These are phyloP conservation scores for Hericium erinaceus DNA, from an alignment of 768 basidiomycete genomes.

Conservation along the genomic window DNA sequence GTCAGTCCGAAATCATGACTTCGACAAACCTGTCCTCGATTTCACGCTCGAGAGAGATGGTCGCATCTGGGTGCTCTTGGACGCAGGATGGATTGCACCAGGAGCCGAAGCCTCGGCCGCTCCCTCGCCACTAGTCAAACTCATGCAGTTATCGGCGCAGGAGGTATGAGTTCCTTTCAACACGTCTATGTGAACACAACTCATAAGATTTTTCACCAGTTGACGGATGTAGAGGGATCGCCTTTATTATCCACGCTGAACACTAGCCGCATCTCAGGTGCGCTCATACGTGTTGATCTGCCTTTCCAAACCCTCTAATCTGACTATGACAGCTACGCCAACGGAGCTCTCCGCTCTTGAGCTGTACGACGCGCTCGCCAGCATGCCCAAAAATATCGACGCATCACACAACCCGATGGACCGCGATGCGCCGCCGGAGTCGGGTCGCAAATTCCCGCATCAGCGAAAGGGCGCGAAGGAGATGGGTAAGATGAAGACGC, in stretches of 20 bases:
- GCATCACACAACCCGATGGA: constrained; percentile 34
- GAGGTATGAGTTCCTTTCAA: constrained; percentile 24
- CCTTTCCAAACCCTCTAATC: no score
- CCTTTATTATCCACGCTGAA: constrained; percentile 20
- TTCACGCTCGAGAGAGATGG: constrained; percentile 35
- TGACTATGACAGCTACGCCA: constrained; percentile 30
- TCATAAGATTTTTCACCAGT: neutral
- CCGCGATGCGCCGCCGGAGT: constrained; percentile 15
- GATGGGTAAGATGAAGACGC: constrained; percentile 15
- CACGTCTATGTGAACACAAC: neutral
- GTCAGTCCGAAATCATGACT: constrained; percentile 30
- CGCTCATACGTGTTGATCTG: no score
- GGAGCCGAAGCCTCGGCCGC: constrained; percentile 2
- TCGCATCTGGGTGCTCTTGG: constrained; percentile 39
- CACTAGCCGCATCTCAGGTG: constrained; percentile 40
- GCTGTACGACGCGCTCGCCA: constrained; percentile 46
- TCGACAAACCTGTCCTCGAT: constrained; percentile 51
- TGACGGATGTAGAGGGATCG: neutral
- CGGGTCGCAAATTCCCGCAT: neutral
- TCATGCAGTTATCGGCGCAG: constrained; percentile 18
- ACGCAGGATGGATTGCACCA: constrained; percentile 29
- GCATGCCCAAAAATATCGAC: constrained; percentile 52
- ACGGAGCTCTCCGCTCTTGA: constrained; percentile 46
- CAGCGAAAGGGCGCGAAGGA: constrained; percentile 7
- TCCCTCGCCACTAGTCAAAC: neutral